Base-by-base conservation (phyloP, 73 alveolate genomes). In the Loxodes magnus region DNA sequence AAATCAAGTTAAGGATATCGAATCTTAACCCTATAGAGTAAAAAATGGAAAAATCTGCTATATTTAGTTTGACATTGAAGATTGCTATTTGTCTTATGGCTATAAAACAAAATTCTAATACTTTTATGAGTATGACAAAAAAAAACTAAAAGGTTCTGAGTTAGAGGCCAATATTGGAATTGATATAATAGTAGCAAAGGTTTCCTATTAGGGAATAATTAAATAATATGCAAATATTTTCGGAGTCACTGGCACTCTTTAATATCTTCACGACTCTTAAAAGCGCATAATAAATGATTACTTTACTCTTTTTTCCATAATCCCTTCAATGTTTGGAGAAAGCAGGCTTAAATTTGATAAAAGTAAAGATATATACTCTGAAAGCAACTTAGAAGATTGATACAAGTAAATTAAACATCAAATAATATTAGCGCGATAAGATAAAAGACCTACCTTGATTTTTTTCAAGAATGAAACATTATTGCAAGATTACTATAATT, bases 241-340 rank as follows among this genome's bases (percentile, higher is more conserved):
- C 16, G 55, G 55, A 3, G 55, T 42, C 1, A 42, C 55, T n/a
- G 55, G 55, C 5, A 42, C 55, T 3, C 26, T 12, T 1, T 4
- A 42, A 42, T n/a, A 42, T 42, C 23, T 42, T 9, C 2, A 3
- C 0, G 17, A 42, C 0, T 42, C 2, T 12, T 16, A 42, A 14
- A 42, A 4, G 5, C 1, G 4, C 3, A 12, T 12, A 3, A 20
- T 42, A 6, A 19, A 0, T n/a, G 38, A 42, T 6, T n/a, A 3
- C 5, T 42, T n/a, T 14, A 2, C 0, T 0, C 22, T 42, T 10
- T 6, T 24, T 9, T 24, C 55, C 0, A n/a, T 42, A n/a, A 12
- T 15, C 0, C 55, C 55, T 42, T n/a, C 28, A 3, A 21, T 42
- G 22, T 42, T 12, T 42, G 55, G 55, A 2, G 17, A 2, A 37